phyloP scores from a whole-genome alignment of 148 eudicot genomes.

The Chenopodium formosanum region DNA sequence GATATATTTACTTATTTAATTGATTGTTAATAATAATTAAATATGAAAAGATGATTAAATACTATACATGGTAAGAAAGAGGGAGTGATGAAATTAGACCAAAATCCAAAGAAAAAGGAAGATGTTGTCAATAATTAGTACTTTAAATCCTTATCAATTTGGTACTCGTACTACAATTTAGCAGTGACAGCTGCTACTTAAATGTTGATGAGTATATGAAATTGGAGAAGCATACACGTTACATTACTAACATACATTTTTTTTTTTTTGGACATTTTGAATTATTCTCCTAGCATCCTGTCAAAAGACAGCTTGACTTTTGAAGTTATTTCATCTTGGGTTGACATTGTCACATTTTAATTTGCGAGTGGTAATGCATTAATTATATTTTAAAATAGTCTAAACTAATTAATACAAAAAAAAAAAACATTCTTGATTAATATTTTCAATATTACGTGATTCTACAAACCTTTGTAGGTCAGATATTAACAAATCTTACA shows the following conservation, averaged over 20 bases:
- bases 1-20: too few relatives aligned
- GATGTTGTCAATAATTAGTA: not conserved
- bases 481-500: too few relatives aligned
- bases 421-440: not conserved
- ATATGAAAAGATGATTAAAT: not conserved
- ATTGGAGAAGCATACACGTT: slow-evolving; percentile 1
- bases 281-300: not conserved
- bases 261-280: not conserved
- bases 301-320: not conserved
- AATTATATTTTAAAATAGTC: too few relatives aligned
- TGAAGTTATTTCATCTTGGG: not conserved
- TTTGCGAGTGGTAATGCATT: not conserved
- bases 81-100: not conserved
- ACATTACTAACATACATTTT: not conserved
- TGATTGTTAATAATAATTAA: too few relatives aligned
- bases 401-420: too few relatives aligned
- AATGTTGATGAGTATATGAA: not conserved
- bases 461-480: not conserved
- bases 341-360: not conserved
- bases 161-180: not conserved
- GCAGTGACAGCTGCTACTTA: not conserved
- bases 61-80: not conserved
- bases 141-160: not conserved
- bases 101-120: not conserved
- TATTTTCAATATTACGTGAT: not conserved